These are phyloP conservation scores for Alternaria burnsii DNA, from an alignment of 2,329 filamentous ascomycete genomes.

Conservation along the genomic window DNA sequence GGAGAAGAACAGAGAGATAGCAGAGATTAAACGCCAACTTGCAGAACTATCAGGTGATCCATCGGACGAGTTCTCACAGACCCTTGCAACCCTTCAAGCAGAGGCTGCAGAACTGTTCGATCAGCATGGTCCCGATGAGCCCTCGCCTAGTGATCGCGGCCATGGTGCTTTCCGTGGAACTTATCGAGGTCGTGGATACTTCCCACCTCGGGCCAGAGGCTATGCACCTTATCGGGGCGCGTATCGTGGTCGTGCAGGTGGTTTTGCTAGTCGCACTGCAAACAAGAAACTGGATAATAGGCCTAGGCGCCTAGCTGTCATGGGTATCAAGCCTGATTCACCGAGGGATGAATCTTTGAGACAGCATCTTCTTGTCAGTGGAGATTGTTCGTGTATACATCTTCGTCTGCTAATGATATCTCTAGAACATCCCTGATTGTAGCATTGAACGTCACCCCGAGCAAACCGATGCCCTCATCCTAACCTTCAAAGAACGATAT, in stretches of 20 bases:
- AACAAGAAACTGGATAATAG: conserved; percentile 75
- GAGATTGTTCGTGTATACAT: not conserved
- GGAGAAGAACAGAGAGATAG: conserved; percentile 71
- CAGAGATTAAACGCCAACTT: conserved; percentile 68
- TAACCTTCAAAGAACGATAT: conserved; percentile 57
- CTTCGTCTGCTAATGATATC: conserved; percentile 7
- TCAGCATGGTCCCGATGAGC: conserved; percentile 56
- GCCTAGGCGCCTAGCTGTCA: conserved; percentile 71
- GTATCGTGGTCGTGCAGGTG: conserved; percentile 54
- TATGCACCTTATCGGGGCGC: conserved; percentile 48
- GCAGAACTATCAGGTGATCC: conserved; percentile 56
- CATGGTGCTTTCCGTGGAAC: conserved; percentile 37
- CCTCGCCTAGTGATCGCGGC: conserved; percentile 14
- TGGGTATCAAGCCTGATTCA: conserved; percentile 69
- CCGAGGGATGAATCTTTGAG: conserved; percentile 72
- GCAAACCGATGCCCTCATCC: conserved; percentile 48
- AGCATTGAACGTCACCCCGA: conserved; percentile 52
- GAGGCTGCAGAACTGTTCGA: conserved; percentile 73
- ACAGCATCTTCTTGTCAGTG: conserved; percentile 68
- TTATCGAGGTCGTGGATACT: conserved; percentile 53
- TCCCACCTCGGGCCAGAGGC: conserved; percentile 19
- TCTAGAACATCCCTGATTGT: conserved; percentile 48
- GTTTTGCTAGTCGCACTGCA: conserved; percentile 53
- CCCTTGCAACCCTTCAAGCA: conserved; percentile 36
- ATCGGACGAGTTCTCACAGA: conserved; percentile 26